Evolutionary conservation across 225 moss, liverwort and hornwort genomes (phyloP).

Genomic region (Bryoerythrophyllum caledonicum): DNA sequence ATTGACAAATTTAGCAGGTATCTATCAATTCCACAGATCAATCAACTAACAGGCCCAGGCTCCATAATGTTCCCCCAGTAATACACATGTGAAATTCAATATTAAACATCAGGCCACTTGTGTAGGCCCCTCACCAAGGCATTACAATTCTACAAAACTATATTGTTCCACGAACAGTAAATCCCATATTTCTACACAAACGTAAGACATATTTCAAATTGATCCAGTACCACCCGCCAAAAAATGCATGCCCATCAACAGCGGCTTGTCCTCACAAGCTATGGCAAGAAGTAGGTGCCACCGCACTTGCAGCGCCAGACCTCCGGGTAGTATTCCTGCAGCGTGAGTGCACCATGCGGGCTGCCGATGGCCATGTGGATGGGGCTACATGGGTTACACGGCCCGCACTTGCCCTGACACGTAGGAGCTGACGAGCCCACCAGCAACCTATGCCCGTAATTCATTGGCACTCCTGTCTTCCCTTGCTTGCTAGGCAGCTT

Average conservation of each 20-base stretch:
- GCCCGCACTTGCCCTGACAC: constrained; percentile 59
- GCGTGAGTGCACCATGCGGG: constrained; percentile 46
- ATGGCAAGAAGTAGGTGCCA: constrained; percentile 59
- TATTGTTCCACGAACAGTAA: neutral
- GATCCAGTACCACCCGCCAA: neutral
- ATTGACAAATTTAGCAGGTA: neutral
- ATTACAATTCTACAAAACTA: neutral
- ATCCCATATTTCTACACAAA: neutral
- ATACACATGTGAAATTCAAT: neutral
- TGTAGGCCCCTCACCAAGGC: neutral
- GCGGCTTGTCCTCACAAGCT: neutral
- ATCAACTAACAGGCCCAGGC: neutral
- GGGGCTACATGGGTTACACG: constrained; percentile 51
- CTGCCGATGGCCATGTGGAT: constrained; percentile 58
- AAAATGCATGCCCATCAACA: neutral
- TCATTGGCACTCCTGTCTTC: neutral
- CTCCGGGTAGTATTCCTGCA: constrained; percentile 66
- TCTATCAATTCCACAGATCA: neutral
- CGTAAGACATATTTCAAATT: neutral
- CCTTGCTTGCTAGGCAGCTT: neutral
- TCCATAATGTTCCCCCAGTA: neutral
- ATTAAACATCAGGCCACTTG: neutral
- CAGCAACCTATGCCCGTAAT: constrained; percentile 39
- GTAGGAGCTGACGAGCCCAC: constrained; percentile 57
- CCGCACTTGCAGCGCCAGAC: constrained; percentile 77